phyloP scores from a whole-genome alignment of 139 green algal species.

The Chlamydomonas incerta region DNA sequence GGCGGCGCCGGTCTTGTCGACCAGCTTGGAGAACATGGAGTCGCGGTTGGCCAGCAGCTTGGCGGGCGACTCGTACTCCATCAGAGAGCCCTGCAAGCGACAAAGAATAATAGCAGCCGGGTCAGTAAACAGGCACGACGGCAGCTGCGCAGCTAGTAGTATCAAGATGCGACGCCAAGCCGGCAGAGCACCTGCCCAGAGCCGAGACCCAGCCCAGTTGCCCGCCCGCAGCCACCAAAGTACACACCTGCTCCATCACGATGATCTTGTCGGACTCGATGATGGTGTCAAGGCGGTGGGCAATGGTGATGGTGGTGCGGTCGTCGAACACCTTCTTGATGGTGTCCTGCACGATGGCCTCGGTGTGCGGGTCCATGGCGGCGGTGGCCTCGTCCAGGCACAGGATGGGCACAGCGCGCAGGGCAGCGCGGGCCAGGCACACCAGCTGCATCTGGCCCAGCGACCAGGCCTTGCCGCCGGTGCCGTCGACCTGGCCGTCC shows the following conservation, averaged over 20 bases:
- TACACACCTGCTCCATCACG: slow-evolving; percentile 77
- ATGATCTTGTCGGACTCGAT: slow-evolving; percentile 79
- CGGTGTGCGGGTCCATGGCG: slow-evolving; percentile 79
- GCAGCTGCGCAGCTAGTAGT: too few relatives aligned
- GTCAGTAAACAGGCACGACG: too few relatives aligned
- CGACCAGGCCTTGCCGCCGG: slow-evolving; percentile 61
- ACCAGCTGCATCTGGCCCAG: slow-evolving; percentile 82
- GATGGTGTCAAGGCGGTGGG: slow-evolving; percentile 81
- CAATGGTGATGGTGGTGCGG: slow-evolving; percentile 78
- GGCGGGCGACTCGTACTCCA: slow-evolving; percentile 61
- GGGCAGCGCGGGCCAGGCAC: slow-evolving; percentile 77
- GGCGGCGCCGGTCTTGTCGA: slow-evolving; percentile 59
- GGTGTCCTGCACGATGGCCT: slow-evolving; percentile 76
- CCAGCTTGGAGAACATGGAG: slow-evolving; percentile 69
- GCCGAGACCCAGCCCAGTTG: too few relatives aligned
- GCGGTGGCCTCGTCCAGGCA: slow-evolving; percentile 85
- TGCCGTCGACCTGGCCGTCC: slow-evolving; percentile 28
- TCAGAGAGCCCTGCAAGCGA: slow-evolving; percentile 48
- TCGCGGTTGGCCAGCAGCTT: slow-evolving; percentile 62
- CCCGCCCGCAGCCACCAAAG: too few relatives aligned
- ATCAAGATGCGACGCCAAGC: too few relatives aligned
- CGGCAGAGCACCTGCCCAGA: too few relatives aligned
- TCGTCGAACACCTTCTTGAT: slow-evolving; percentile 64
- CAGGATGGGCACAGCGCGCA: slow-evolving; percentile 70
- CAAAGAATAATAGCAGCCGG: too few relatives aligned